Conservation (phyloP, 225 moss, liverwort and hornwort genomes). For the Pleurozium schreberi region DNA sequence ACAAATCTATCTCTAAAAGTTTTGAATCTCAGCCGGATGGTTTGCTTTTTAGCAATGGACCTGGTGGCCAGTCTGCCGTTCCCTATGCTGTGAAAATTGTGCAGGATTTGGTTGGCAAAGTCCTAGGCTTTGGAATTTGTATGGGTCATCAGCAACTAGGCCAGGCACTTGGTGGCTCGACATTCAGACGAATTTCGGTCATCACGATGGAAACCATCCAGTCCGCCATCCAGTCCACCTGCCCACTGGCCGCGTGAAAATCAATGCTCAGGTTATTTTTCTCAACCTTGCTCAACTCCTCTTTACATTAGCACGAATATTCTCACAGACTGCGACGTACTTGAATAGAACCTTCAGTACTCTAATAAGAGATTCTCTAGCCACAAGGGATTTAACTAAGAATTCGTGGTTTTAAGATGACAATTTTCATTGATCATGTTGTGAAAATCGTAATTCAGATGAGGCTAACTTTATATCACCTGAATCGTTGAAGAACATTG, state of each 20-base stretch:
- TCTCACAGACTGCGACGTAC: background rate
- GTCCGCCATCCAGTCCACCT: constrained; percentile 52
- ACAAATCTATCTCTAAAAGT: constrained; percentile 54
- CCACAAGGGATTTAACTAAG: background rate
- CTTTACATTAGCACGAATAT: background rate
- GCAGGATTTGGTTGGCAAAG: constrained; percentile 48
- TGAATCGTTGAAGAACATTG: background rate
- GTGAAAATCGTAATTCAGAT: background rate
- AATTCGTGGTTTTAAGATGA: background rate
- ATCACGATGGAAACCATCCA: constrained; percentile 55
- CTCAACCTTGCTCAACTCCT: background rate
- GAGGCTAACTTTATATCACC: background rate
- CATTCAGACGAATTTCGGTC: constrained; percentile 87
- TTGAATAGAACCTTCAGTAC: too few species aligned
- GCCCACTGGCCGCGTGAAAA: constrained; percentile 61
- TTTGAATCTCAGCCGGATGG: constrained; percentile 62
- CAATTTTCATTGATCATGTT: background rate
- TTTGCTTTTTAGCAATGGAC: constrained; percentile 76
- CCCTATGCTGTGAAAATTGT: constrained; percentile 71
- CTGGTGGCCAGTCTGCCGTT: constrained; percentile 69
- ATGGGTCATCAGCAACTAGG: constrained; percentile 83
- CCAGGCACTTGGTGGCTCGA: constrained; percentile 67
- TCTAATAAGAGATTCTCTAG: background rate
- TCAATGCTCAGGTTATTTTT: constrained; percentile 58
- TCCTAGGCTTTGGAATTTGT: constrained; percentile 79